Percentiles rank a stretch among this genome's conserved stretches.
Conservation (phyloP, 257 asterid species). For the Solanum sitiens region DNA sequence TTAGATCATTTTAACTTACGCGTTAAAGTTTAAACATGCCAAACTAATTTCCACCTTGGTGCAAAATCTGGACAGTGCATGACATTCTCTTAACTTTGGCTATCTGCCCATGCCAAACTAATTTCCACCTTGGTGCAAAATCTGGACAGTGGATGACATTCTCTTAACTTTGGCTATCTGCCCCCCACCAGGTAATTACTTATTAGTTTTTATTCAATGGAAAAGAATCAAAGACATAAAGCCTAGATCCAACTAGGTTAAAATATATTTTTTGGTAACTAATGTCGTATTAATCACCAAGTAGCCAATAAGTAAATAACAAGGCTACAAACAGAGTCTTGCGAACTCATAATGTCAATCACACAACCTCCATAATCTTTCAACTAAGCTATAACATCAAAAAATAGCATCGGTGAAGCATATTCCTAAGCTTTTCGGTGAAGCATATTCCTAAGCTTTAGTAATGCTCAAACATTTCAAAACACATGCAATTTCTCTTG, state of each 20-base stretch:
- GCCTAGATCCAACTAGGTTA: neutral
- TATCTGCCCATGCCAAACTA: neutral
- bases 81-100: neutral
- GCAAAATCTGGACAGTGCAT: neutral
- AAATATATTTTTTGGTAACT: neutral
- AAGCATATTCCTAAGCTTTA: neutral
- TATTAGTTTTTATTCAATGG: neutral
- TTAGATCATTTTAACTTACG: neutral
- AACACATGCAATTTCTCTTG: neutral
- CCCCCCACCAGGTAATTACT: neutral
- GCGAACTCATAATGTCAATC: neutral
- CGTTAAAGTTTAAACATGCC: neutral
- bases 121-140: neutral
- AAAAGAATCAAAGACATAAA: neutral
- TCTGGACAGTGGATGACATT: neutral
- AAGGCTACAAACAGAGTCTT: neutral
- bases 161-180: neutral
- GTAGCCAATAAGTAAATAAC: neutral
- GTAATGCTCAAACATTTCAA: neutral
- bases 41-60: neutral
- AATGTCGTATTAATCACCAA: neutral
- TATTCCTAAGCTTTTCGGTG: neutral
- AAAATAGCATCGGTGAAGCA: neutral
- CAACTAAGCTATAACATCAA: neutral
- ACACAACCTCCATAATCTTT: neutral